Evolutionary conservation across 2,329 filamentous ascomycete genomes (phyloP).

Genomic region (Stromatinia cepivora): DNA sequence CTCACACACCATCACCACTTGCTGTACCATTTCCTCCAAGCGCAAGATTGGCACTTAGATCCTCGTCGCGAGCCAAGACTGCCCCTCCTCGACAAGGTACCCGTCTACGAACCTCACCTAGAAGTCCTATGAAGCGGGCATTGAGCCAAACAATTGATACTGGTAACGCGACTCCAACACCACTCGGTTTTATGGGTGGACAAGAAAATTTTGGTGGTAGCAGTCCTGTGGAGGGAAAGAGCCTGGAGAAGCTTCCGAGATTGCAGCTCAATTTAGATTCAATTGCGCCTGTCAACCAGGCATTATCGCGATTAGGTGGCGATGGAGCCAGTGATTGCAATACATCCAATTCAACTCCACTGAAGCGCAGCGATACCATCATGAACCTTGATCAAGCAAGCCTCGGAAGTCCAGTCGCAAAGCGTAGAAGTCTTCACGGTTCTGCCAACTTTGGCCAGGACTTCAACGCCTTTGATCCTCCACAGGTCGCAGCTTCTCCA

Average conservation of each 20-base stretch:
- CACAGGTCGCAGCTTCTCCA: conserved; percentile 45
- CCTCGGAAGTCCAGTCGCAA: conserved; percentile 83
- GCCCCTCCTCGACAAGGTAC: conserved; percentile 56
- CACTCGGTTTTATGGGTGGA: conserved; percentile 34
- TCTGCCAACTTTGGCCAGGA: conserved; percentile 60
- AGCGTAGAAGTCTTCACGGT: conserved; percentile 84
- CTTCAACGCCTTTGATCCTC: conserved; percentile 76
- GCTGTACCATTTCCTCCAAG: conserved; percentile 66
- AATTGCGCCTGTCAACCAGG: conserved; percentile 51
- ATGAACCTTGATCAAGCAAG: conserved; percentile 82
- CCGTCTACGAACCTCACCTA: conserved; percentile 69
- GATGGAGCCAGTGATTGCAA: conserved; percentile 47
- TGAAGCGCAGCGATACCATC: conserved; percentile 88
- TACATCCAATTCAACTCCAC: conserved; percentile 69
- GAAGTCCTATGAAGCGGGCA: conserved; percentile 78
- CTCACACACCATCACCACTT: conserved; percentile 52
- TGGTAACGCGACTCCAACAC: conserved; percentile 61
- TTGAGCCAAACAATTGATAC: conserved; percentile 66
- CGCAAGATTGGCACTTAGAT: conserved; percentile 65
- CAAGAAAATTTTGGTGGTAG: conserved; percentile 47
- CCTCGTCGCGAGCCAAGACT: conserved; percentile 60
- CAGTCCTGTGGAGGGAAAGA: conserved; percentile 50
- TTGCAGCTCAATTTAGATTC: conserved; percentile 51
- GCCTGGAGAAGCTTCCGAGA: conserved; percentile 54
- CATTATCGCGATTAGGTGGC: conserved; percentile 51